phyloP scores from a whole-genome alignment of 192 early-diverging fungal species.

The Backusella circina region DNA sequence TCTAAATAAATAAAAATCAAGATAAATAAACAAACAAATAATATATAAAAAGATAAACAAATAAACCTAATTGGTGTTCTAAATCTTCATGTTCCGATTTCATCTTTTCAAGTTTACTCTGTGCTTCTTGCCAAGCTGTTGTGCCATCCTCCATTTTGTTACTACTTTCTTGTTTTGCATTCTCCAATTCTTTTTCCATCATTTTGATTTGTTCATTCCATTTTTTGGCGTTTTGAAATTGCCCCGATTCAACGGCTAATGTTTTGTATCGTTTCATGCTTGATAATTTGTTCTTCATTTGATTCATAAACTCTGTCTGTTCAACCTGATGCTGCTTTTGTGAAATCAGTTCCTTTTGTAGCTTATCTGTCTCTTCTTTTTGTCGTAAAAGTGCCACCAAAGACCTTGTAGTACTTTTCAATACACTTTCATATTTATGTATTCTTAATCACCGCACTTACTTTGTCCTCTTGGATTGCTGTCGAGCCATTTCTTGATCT shows the following conservation, averaged over 20 bases:
- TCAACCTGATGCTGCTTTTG: background rate
- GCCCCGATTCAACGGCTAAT: background rate
- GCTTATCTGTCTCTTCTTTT: too few relatives aligned
- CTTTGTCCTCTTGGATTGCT: background rate
- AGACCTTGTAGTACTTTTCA: too few relatives aligned
- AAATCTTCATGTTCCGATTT: background rate
- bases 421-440: too few relatives aligned
- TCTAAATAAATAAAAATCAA: background rate
- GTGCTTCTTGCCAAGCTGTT: slow-evolving; percentile 5
- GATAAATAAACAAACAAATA: background rate
- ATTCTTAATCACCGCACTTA: too few relatives aligned
- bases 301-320: background rate
- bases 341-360: background rate
- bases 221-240: background rate
- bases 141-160: background rate
- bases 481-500: background rate
- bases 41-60: too few relatives aligned
- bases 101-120: background rate
- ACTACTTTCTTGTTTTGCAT: background rate
- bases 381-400: background rate
- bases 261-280: background rate
- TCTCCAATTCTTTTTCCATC: background rate
- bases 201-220: slow-evolving; percentile 1
- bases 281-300: background rate
- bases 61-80: background rate